phyloP scores from a whole-genome alignment of 2,329 filamentous ascomycete species.

The Trichophyton schoenleinii region DNA sequence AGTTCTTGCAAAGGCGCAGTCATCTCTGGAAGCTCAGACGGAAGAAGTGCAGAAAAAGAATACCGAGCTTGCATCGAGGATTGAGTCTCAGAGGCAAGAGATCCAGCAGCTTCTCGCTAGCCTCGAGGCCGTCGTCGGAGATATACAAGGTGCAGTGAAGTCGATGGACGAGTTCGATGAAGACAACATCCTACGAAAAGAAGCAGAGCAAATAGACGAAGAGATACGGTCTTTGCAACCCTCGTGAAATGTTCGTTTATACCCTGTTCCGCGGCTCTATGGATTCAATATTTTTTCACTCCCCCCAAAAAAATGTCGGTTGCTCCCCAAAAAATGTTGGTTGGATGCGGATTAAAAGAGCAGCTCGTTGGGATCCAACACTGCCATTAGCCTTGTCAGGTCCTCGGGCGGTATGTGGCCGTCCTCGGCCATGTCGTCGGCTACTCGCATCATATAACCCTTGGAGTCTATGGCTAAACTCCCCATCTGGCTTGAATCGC shows the following conservation, averaged over 20 bases:
- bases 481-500: conserved; percentile 29
- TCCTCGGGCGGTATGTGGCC: conserved; percentile 31
- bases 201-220: conserved; percentile 33
- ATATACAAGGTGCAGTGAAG: conserved; percentile 41
- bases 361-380: conserved; percentile 14
- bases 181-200: conserved; percentile 28
- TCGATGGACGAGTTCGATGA: conserved; percentile 30
- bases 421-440: conserved; percentile 43
- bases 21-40: conserved; percentile 39
- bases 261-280: background rate
- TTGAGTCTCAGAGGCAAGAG: conserved; percentile 44
- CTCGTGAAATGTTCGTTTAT: conserved; percentile 14
- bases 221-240: conserved; percentile 25
- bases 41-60: conserved; percentile 42
- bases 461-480: conserved; percentile 23
- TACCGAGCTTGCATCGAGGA: conserved; percentile 37
- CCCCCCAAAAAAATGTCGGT: background rate
- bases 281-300: background rate
- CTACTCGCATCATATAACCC: conserved; percentile 31
- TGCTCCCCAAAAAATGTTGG: background rate
- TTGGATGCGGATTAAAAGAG: conserved; percentile 10
- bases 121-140: conserved; percentile 44
- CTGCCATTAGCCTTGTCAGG: conserved; percentile 8
- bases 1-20: conserved; percentile 40
- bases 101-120: conserved; percentile 43